phyloP scores from a whole-genome alignment of 2,329 filamentous ascomycete genomes.

The Ceratocystis colombiana region DNA sequence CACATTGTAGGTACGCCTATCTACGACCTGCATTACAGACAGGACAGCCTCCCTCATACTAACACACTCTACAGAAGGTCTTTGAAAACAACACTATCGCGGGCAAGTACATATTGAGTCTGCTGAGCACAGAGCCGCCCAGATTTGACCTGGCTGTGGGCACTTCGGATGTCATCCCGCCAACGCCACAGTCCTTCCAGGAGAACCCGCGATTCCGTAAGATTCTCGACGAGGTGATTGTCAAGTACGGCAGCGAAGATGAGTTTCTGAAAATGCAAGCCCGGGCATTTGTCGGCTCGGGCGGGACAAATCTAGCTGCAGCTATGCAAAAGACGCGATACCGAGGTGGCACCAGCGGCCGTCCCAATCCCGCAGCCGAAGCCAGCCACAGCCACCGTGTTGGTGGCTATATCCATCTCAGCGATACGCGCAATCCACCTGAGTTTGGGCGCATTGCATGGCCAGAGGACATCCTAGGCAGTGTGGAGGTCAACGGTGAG shows the following conservation, averaged over 20 bases:
- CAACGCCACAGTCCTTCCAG: conserved; percentile 49
- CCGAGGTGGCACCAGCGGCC: neutral
- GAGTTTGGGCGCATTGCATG: conserved; percentile 59
- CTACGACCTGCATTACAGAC: neutral
- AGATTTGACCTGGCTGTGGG: conserved; percentile 48
- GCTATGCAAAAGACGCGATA: conserved; percentile 18
- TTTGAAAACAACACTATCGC: conserved; percentile 41
- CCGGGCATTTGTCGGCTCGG: conserved; percentile 49
- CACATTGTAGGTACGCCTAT: conserved; percentile 41
- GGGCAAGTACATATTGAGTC: conserved; percentile 46
- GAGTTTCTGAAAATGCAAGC: conserved; percentile 48
- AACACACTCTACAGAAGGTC: conserved; percentile 42
- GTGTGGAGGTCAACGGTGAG: conserved; percentile 50
- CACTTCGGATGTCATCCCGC: conserved; percentile 47
- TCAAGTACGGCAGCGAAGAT: conserved; percentile 47
- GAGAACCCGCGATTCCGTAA: conserved; percentile 51
- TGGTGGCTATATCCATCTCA: conserved; percentile 56
- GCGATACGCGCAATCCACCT: conserved; percentile 52
- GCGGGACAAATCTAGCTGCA: conserved; percentile 35
- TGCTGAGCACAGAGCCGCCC: conserved; percentile 49
- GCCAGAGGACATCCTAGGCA: conserved; percentile 61
- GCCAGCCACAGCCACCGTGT: conserved; percentile 51
- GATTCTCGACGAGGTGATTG: conserved; percentile 49
- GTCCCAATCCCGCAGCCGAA: conserved; percentile 35
- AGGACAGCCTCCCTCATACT: neutral